Evolutionary conservation across 306 rosid genomes (phyloP), one percentile per base, ranked within the genome.

Genomic region (Hippophae rhamnoides): DNA sequence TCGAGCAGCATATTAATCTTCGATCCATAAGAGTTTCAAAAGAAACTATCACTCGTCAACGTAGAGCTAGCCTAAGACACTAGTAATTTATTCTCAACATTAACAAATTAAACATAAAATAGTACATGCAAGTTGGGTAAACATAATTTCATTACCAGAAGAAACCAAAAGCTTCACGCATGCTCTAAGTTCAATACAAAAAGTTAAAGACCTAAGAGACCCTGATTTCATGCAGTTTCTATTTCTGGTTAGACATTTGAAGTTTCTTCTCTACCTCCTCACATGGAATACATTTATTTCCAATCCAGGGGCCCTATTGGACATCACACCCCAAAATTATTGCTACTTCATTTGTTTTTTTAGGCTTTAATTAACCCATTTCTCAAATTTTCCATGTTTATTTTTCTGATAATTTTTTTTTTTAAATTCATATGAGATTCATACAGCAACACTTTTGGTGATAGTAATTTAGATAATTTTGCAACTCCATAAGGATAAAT

Each of bases 221-320:
- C 7, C 3, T 14, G 7, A 48, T 10, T 9, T 48, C 58, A 41
- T 47, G 62, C 69, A 48, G 70, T 75, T 75, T 57, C 86, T 62
- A 42, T 56, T 42, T 78, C 67, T 0, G 68, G 82, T 51, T 72
- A 65, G 78, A 74, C 83, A 76, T 54, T 14, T 47, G 60, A 18
- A 41, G 46, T 74, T 69, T 69, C 67, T 61, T 70, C 52, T 66
- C 60, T 48, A 55, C 13, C 10, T 53, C 57, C 9, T 73, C 76
- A 61, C 74, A 47, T 71, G 78, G 74, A 38, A 25, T 62, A 31
- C 38, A 31, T 31, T 31, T 12, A 12, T 3, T 2, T 48, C 13
- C 52, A 11, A 11, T n/a, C 7, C 46, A 10, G 1, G 5, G 7
- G 41, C 51, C 48, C 43, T 5, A 65, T 53, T n/a, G 23, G 56